Conservation (phyloP, 139 green algal genomes). For the Chlamydomonas eustigma region DNA sequence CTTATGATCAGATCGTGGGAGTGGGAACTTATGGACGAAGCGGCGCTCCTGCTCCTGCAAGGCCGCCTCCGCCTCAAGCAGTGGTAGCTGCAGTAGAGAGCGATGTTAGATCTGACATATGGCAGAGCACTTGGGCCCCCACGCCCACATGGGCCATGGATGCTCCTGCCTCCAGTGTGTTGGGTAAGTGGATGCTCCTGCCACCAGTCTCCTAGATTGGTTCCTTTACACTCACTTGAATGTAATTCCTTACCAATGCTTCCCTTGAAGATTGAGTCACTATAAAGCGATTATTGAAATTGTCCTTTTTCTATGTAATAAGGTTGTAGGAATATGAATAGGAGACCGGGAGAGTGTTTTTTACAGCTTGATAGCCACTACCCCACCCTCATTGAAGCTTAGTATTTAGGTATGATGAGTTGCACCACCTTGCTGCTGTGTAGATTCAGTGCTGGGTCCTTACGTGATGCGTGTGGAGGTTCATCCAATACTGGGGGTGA, state of each 20-base stretch:
- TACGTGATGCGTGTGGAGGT: slow-evolving; percentile 1
- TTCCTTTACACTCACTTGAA: too few relatives aligned
- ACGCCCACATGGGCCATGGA: neutral
- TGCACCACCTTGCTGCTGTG: neutral
- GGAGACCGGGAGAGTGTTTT: too few relatives aligned
- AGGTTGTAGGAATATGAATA: too few relatives aligned
- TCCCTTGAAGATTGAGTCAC: too few relatives aligned
- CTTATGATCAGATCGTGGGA: neutral
- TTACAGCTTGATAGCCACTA: too few relatives aligned
- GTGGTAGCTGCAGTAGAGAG: neutral
- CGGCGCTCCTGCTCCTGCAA: neutral
- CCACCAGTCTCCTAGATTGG: too few relatives aligned
- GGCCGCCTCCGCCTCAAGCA: neutral
- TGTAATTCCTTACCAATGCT: too few relatives aligned
- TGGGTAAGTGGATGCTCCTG: slow-evolving; percentile 2
- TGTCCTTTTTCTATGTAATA: too few relatives aligned
- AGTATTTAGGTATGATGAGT: too few relatives aligned
- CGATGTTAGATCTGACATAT: neutral
- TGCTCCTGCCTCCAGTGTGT: neutral
- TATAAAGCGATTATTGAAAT: too few relatives aligned
- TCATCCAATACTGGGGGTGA: neutral
- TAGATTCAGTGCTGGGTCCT: neutral
- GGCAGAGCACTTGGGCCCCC: neutral
- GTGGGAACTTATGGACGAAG: neutral
- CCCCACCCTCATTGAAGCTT: neutral